Base-by-base conservation (phyloP, 1,284 basidiomycete genomes). In the Pseudomicrostroma phylloplanum region DNA sequence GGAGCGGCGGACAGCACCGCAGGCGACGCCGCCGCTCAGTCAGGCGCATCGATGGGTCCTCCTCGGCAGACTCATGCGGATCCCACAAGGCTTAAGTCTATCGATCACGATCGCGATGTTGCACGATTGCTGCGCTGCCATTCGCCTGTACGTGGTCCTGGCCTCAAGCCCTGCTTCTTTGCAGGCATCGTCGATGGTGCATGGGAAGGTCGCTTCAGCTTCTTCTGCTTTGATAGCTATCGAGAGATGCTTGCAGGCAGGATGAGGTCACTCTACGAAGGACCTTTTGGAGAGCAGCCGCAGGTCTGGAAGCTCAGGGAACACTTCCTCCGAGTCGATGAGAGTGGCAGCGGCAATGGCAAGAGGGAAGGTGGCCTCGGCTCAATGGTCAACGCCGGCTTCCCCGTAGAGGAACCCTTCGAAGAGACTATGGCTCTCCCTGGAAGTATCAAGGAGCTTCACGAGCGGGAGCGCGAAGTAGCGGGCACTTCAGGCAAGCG, bases 211-310 rank as follows among this genome's bases (percentile, higher is more conserved):
- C 79, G 80, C 11, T 85, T 85, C 66, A 73, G 78, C 58, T 85
- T 84, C 67, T 82, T 84, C 68, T 83, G 85, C 63, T 85, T 84
- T 66, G 83, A 84, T 63, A 80, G 81, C 25, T 85, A 84, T 60
- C 79, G 82, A 36, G 79, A 83, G 57, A 81, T 84, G 73, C 71
- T 83, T 1, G 79, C 76, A 1, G 83, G 83, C 0, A 72, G 81
- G 55, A 79, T 83, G 76, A 62, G 78, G 17, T 80, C 81, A 21
- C 70, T 83, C 26, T 83, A 83, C 67, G 80, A 82, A 55, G 83
- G 83, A 0, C 80, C 81, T 12, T 83, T 82, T 65, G 83, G 83
- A 2, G 81, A 83, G 67, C 83, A 85, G 66, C 82, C 82, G 13
- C 83, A 85, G 68, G 83, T 85, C 15, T 85, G 83, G 83, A 81